Evolutionary conservation across 805 yeast species (phyloP).

Genomic region (Ogataea trehalophila): DNA sequence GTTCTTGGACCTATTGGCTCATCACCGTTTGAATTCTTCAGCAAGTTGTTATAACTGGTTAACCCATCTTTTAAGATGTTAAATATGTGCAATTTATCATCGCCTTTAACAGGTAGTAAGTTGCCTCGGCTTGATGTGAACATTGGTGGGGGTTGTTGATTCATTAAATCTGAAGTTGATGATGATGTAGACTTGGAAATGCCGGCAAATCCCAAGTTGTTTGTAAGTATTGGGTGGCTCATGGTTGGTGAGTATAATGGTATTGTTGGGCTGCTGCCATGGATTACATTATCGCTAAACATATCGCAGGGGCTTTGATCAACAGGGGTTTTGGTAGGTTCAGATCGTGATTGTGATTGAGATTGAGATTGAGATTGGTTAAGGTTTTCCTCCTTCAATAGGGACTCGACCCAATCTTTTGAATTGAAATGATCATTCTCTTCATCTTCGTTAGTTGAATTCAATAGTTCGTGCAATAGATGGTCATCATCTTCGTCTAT

Average conservation of each 20-base stretch:
- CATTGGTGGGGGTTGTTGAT: constrained; percentile 1
- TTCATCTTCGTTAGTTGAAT: constrained; percentile 6
- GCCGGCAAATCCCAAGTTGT: neutral
- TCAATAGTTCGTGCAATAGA: constrained; percentile 12
- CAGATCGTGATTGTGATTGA: too few species aligned
- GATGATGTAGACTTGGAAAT: neutral
- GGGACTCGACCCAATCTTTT: constrained; percentile 16
- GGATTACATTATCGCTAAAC: constrained; percentile 6
- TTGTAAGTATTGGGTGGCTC: neutral
- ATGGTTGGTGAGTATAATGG: constrained; percentile 15
- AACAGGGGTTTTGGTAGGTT: constrained; percentile 1
- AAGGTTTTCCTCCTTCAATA: constrained; percentile 11
- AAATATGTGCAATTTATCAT: constrained; percentile 8
- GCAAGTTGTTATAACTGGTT: constrained; percentile 16
- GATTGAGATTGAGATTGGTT: neutral
- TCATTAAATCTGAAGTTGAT: neutral
- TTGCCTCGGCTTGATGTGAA: constrained; percentile 1
- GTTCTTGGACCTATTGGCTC: constrained; percentile 21
- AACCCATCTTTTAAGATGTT: constrained; percentile 21
- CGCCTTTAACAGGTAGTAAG: neutral
- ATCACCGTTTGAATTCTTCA: constrained; percentile 15
- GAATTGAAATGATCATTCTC: constrained; percentile 6
- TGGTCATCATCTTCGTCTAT: constrained; percentile 13
- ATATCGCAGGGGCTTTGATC: constrained; percentile 12
- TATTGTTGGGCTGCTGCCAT: constrained; percentile 13